Evolutionary conservation across 805 yeast genomes (phyloP).

Genomic region (Pichia kluyveri): DNA sequence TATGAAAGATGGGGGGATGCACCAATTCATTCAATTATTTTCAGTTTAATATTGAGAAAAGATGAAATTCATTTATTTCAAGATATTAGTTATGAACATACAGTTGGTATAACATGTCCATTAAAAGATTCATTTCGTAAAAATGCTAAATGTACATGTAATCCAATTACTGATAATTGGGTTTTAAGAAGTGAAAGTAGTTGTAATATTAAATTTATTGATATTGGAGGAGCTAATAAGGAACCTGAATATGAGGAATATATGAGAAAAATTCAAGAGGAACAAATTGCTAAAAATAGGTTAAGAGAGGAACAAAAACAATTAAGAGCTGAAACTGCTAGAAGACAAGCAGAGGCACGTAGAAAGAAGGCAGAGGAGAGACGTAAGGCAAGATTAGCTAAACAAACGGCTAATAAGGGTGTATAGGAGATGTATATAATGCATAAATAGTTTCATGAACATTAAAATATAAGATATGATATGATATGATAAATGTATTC

Average conservation of each 20-base stretch:
- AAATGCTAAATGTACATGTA: constrained; percentile 60
- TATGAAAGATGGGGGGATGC: constrained; percentile 91
- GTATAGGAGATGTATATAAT: too few species aligned
- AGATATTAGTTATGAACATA: constrained; percentile 76
- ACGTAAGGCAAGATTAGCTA: constrained; percentile 1
- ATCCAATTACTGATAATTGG: constrained; percentile 54
- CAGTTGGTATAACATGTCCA: constrained; percentile 76
- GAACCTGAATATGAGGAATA: background rate
- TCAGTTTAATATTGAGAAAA: constrained; percentile 39
- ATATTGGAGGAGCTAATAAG: constrained; percentile 8
- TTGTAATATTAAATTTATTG: constrained; percentile 21
- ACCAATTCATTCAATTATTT: constrained; percentile 40
- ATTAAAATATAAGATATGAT: too few species aligned
- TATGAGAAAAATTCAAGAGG: background rate
- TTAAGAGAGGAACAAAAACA: constrained; percentile 1
- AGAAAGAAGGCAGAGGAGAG: constrained; percentile 7
- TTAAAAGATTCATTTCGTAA: constrained; percentile 46
- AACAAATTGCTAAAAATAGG: background rate
- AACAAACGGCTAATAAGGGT: background rate
- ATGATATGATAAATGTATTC: too few species aligned
- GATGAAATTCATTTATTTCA: constrained; percentile 66
- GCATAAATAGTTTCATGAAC: too few species aligned
- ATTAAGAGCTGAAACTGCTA: constrained; percentile 7
- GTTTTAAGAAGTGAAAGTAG: constrained; percentile 36
- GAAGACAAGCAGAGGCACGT: constrained; percentile 6